phyloP scores from a whole-genome alignment of 2,329 filamentous ascomycete genomes.

The Aspergillus sclerotialis region DNA sequence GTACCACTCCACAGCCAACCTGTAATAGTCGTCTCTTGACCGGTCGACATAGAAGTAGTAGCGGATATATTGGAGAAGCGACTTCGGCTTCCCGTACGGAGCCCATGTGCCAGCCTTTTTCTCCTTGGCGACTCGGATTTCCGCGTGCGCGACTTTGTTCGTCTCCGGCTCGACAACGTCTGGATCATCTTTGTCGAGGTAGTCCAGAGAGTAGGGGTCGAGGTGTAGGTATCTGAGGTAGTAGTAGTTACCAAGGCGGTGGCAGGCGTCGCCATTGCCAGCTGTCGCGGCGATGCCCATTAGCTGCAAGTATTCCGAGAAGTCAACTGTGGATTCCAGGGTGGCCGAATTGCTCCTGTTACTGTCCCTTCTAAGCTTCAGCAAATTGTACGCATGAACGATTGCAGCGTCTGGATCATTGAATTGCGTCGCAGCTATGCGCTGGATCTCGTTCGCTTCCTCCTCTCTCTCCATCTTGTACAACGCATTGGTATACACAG shows the following conservation, averaged over 20 bases:
- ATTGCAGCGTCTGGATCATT: conserved; percentile 22
- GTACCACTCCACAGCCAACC: conserved; percentile 29
- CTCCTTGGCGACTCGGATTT: not conserved
- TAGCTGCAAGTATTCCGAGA: conserved; percentile 26
- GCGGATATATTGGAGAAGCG: not conserved
- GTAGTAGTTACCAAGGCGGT: conserved; percentile 32
- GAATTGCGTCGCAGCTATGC: conserved; percentile 22
- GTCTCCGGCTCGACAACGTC: not conserved
- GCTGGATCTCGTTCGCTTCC: not conserved
- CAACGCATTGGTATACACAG: not conserved
- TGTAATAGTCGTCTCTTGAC: conserved; percentile 17
- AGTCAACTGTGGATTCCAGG: conserved; percentile 16
- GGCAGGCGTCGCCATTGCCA: conserved; percentile 21
- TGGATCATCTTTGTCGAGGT: not conserved
- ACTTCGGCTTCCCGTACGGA: not conserved
- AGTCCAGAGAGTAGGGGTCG: conserved; percentile 16
- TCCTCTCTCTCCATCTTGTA: not conserved
- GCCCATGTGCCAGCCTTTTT: not conserved
- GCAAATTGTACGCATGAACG: conserved; percentile 1
- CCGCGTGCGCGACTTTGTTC: not conserved
- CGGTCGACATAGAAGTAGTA: not conserved
- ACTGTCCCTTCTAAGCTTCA: too few species aligned
- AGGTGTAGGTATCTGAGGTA: conserved; percentile 22
- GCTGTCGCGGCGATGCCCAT: conserved; percentile 27
- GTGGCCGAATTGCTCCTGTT: conserved; percentile 16